Conservation (phyloP, 352 stramenopile genomes). For the Salisapilia sapeloensis region DNA sequence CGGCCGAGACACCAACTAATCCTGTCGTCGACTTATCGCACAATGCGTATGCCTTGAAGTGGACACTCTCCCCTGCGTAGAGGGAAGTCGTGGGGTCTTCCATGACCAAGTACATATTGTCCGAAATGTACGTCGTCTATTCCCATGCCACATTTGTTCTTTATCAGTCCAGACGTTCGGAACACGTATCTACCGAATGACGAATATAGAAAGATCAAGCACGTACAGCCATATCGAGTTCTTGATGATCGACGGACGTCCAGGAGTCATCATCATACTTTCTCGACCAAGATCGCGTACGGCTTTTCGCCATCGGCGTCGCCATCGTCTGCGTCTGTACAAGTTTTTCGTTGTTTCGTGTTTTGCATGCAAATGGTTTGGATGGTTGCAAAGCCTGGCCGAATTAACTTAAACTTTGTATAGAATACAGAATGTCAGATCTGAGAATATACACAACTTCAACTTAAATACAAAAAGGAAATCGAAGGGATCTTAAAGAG, state of each 20-base stretch:
- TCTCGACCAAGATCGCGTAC: too few relatives aligned
- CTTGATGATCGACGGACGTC: conserved; percentile 65
- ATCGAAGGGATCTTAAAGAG: too few relatives aligned
- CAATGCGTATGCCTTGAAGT: conserved; percentile 54
- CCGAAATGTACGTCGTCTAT: conserved; percentile 56
- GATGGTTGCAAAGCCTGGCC: too few relatives aligned
- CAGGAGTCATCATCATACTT: conserved; percentile 82
- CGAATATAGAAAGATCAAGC: background rate
- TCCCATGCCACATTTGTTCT: conserved; percentile 1
- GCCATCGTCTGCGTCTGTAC: background rate
- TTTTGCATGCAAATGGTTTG: too few relatives aligned
- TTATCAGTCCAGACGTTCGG: too few relatives aligned
- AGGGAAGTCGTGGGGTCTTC: conserved; percentile 32
- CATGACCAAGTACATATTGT: conserved; percentile 71
- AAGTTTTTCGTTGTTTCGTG: conserved; percentile 1
- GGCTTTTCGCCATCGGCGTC: conserved; percentile 12
- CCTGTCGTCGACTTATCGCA: conserved; percentile 36
- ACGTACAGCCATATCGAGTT: conserved; percentile 58
- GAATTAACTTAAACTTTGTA: too few relatives aligned
- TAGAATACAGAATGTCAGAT: too few relatives aligned
- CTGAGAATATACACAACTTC: too few relatives aligned
- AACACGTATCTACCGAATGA: conserved; percentile 2
- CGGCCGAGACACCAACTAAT: conserved; percentile 11
- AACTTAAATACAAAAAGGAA: too few relatives aligned
- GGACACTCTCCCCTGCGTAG: conserved; percentile 42